A percentile compares a stretch with the other conserved stretches of the same genome.
These are phyloP conservation scores for Macrolepiota albuminosa DNA, from an alignment of 768 basidiomycete species.

Conservation along the genomic window DNA sequence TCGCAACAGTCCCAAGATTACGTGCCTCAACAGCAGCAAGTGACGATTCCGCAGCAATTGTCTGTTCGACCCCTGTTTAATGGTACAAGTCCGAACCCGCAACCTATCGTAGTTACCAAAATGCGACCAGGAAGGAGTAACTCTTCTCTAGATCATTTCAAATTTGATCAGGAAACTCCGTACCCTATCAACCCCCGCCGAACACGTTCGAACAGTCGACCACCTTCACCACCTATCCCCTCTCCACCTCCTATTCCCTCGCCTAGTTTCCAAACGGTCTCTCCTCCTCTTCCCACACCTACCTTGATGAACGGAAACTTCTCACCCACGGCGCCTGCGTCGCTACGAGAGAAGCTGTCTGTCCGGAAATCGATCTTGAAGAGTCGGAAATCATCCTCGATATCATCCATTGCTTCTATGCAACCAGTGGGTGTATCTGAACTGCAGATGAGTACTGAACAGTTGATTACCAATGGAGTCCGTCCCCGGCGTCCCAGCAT, in stretches of 20 bases:
- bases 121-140: conserved; percentile 31
- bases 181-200: conserved; percentile 47
- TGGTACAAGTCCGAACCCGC: conserved; percentile 17
- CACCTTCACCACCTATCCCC: conserved; percentile 26
- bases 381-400: conserved; percentile 50
- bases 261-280: conserved; percentile 12
- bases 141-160: conserved; percentile 41
- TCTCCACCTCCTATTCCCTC: conserved; percentile 28
- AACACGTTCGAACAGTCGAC: conserved; percentile 19
- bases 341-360: conserved; percentile 32
- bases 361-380: conserved; percentile 72
- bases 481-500: conserved; percentile 43
- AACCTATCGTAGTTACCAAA: conserved; percentile 37
- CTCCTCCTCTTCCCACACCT: conserved; percentile 15
- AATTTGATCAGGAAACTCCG: conserved; percentile 71
- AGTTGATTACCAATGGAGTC: conserved; percentile 24
- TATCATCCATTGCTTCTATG: conserved; percentile 25
- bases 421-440: conserved; percentile 16
- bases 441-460: conserved; percentile 35
- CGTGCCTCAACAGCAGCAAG: conserved; percentile 2
- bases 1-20: neutral
- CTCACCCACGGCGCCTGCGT: conserved; percentile 20
- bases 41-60: conserved; percentile 8
- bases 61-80: conserved; percentile 13
- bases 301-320: conserved; percentile 4